Evolutionary conservation across 352 stramenopile genomes (phyloP).

Genomic region (Albugo laibachii): DNA sequence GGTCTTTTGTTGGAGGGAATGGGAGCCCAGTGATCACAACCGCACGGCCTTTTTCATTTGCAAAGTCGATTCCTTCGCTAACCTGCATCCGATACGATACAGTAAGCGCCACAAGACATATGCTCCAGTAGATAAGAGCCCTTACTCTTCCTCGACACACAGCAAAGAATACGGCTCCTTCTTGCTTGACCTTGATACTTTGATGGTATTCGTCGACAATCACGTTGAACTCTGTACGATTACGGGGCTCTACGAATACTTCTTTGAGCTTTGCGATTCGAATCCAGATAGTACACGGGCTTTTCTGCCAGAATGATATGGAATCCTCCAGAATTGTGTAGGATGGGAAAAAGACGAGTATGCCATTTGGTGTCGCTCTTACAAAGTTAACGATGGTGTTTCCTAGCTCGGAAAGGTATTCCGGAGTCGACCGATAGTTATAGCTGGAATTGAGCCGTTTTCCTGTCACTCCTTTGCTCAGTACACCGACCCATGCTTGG

Average conservation of each 20-base stretch:
- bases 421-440: slow-evolving; percentile 79
- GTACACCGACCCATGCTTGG: slow-evolving; percentile 82
- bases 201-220: slow-evolving; percentile 70
- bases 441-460: slow-evolving; percentile 91
- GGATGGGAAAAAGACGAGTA: slow-evolving; percentile 99
- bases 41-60: slow-evolving; percentile 90
- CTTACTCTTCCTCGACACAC: slow-evolving; percentile 94
- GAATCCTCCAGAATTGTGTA: slow-evolving; percentile 90
- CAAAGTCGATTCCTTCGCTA: slow-evolving; percentile 97
- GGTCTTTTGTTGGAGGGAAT: slow-evolving; percentile 93
- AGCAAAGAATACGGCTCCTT: slow-evolving; percentile 91
- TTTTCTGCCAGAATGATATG: slow-evolving; percentile 48
- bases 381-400: slow-evolving; percentile 91
- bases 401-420: slow-evolving; percentile 92
- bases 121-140: not conserved
- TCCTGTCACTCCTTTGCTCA: slow-evolving; percentile 84
- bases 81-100: slow-evolving; percentile 26
- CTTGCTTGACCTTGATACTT: slow-evolving; percentile 38
- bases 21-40: slow-evolving; percentile 98
- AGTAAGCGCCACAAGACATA: not conserved
- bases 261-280: slow-evolving; percentile 56
- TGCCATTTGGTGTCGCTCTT: slow-evolving; percentile 86
- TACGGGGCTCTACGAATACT: slow-evolving; percentile 57
- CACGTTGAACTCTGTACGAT: slow-evolving; percentile 47
- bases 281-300: slow-evolving; percentile 44